A percentile compares a stretch with the other conserved stretches of the same genome.
Evolutionary conservation across 75 land plant genomes (phyloP).

Genomic region (Selaginella moellendorffii): DNA sequence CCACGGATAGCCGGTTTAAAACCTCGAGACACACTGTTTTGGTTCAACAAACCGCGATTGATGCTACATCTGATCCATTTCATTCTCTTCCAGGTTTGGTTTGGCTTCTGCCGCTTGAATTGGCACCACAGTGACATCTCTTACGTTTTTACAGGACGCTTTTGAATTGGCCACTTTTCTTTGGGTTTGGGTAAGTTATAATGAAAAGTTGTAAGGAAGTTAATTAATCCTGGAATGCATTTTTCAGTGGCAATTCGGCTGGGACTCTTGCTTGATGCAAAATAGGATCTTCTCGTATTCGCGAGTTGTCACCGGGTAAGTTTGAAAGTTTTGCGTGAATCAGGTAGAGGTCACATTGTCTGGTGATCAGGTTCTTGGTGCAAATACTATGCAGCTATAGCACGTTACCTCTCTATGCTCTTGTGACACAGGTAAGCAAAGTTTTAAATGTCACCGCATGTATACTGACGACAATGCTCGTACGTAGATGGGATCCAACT

Average conservation of each 20-base stretch:
- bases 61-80: conserved; percentile 72
- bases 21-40: conserved; percentile 73
- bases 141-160: conserved; percentile 97
- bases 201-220: no score
- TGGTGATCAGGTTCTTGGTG: conserved; percentile 8
- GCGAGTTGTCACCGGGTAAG: conserved; percentile 12
- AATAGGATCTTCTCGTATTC: conserved; percentile 1
- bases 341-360: neutral
- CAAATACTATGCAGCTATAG: conserved; percentile 17
- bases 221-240: no score
- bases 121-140: no score
- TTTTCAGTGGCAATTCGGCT: conserved; percentile 15
- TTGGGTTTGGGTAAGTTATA: conserved; percentile 91
- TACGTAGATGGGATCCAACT: conserved; percentile 24
- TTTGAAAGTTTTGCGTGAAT: neutral
- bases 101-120: neutral
- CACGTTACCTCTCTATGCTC: conserved; percentile 19
- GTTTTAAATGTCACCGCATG: neutral
- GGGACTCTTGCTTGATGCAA: conserved; percentile 7
- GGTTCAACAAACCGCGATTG: conserved; percentile 77
- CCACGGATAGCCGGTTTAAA: conserved; percentile 22
- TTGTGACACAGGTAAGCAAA: conserved; percentile 17
- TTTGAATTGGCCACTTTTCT: conserved; percentile 93
- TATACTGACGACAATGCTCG: neutral
- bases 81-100: conserved; percentile 63